Percentiles rank a stretch among this genome's conserved stretches.
These are phyloP conservation scores for Pseudonitzschia multistriata DNA, from an alignment of 108 stramenopile genomes.

Conservation along the genomic window DNA sequence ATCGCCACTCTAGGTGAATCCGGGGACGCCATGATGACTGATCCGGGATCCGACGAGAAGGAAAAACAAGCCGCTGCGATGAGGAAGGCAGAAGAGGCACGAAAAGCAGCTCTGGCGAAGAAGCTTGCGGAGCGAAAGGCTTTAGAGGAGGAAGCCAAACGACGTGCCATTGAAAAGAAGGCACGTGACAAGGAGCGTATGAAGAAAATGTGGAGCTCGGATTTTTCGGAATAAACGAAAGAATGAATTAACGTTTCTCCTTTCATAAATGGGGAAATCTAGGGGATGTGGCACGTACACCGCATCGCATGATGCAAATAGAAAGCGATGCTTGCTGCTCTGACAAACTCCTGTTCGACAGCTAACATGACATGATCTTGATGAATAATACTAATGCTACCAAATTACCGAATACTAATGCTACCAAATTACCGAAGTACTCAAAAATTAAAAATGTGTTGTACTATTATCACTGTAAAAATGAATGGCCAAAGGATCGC, in stretches of 20 bases:
- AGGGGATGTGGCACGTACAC: no score
- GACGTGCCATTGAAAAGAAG: slow-evolving; percentile 31
- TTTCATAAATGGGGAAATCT: background rate
- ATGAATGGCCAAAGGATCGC: no score
- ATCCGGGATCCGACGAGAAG: slow-evolving; percentile 34
- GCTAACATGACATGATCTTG: no score
- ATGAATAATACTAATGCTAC: no score
- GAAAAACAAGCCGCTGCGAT: slow-evolving; percentile 25
- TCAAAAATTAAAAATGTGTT: no score
- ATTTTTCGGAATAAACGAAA: background rate
- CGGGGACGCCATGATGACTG: slow-evolving; percentile 4
- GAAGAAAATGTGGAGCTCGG: slow-evolving; percentile 29
- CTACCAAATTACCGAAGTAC: no score
- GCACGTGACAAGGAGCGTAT: slow-evolving; percentile 25
- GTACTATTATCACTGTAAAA: no score
- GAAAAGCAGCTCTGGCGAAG: slow-evolving; percentile 12
- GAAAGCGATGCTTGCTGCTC: no score
- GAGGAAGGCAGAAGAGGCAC: slow-evolving; percentile 26
- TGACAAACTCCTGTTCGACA: no score
- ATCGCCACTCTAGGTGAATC: background rate
- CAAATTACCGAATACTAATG: no score
- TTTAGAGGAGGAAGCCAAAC: slow-evolving; percentile 25
- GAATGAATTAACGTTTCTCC: background rate
- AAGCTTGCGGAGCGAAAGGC: slow-evolving; percentile 21
- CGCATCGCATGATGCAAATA: no score